A percentile compares a stretch with the other conserved stretches of the same genome.
Evolutionary conservation across 805 yeast genomes (phyloP).

Genomic region (Grigorovia humatica): DNA sequence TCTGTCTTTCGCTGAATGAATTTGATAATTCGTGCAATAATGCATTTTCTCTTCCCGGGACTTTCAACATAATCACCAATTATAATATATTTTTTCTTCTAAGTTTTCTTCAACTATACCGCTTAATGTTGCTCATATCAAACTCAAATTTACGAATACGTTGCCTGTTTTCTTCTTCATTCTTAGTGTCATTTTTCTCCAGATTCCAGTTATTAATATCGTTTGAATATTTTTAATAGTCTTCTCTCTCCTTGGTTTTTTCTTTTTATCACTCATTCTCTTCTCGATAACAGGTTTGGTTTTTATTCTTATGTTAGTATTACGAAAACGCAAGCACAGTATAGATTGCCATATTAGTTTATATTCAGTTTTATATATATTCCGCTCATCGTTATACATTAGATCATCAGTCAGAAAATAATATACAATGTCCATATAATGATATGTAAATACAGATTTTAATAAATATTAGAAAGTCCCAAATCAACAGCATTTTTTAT

Average conservation of each 20-base stretch:
- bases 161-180: background rate
- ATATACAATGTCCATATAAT: background rate
- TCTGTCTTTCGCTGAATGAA: background rate
- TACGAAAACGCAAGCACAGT: background rate
- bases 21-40: conserved; percentile 8
- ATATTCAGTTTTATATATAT: background rate
- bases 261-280: background rate
- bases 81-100: no score
- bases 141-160: background rate
- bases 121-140: background rate
- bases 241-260: background rate
- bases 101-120: no score
- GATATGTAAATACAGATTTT: background rate
- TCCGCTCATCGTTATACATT: background rate
- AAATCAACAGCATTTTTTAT: background rate
- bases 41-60: conserved; percentile 11
- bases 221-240: background rate
- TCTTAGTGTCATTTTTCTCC: background rate
- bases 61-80: background rate
- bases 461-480: conserved; percentile 1
- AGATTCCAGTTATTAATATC: background rate
- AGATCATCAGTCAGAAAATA: background rate
- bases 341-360: background rate
- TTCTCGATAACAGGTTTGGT: background rate
- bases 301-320: background rate